phyloP scores from a whole-genome alignment of 768 basidiomycete species.

The Mycena vitilis region DNA sequence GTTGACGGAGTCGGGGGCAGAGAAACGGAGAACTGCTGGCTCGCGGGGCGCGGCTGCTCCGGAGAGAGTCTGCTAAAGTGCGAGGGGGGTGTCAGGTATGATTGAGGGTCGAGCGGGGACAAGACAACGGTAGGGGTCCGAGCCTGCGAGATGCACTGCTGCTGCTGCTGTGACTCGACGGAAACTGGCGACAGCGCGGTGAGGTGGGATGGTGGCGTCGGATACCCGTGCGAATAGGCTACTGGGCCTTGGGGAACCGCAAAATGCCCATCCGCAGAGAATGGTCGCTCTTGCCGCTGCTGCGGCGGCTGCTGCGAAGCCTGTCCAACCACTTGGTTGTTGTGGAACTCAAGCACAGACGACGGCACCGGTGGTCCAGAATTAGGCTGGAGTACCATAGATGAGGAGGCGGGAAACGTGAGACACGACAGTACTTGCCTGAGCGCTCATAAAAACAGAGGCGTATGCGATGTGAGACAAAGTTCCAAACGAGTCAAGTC shows the following conservation, averaged over 20 bases:
- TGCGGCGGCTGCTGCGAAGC: neutral
- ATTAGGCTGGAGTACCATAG: neutral
- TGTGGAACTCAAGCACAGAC: slow-evolving; percentile 4
- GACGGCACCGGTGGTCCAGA: neutral
- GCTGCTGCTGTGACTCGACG: neutral
- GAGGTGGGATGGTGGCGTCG: neutral
- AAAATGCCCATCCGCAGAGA: neutral
- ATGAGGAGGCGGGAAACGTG: neutral
- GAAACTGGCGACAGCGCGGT: neutral
- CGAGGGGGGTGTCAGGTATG: neutral
- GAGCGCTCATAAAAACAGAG: neutral
- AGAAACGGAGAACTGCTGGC: neutral
- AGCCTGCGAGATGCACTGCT: neutral
- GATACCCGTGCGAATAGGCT: neutral
- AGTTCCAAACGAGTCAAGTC: neutral
- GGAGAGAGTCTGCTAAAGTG: neutral
- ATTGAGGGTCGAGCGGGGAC: neutral
- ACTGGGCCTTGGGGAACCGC: neutral
- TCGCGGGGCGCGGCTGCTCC: neutral
- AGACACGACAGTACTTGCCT: neutral
- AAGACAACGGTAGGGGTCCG: neutral
- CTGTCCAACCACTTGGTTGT: neutral
- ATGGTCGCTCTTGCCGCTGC: neutral
- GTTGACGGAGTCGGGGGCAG: neutral
- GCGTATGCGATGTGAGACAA: neutral